Evolutionary conservation across 305 asterid genomes (phyloP).

Genomic region (Stenogyne calaminthoides): DNA sequence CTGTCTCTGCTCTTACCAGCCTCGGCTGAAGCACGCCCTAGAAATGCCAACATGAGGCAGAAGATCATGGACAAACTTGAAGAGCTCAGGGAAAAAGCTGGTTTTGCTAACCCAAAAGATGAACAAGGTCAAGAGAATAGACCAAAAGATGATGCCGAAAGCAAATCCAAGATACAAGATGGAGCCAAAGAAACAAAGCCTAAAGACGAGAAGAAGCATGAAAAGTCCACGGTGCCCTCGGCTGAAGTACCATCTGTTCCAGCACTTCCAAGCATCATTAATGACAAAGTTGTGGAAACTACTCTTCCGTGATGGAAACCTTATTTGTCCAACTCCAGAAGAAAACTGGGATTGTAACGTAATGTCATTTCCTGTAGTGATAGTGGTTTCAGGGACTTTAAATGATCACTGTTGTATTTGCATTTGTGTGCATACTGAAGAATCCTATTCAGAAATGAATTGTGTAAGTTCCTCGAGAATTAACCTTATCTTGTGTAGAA

Average conservation of each 20-base stretch:
- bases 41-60: slow-evolving; percentile 47
- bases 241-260: slow-evolving; percentile 30
- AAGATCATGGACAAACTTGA: slow-evolving; percentile 49
- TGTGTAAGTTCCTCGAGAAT: slow-evolving; percentile 1
- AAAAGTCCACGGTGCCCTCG: slow-evolving; percentile 21
- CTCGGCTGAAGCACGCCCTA: slow-evolving; percentile 55
- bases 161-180: slow-evolving; percentile 22
- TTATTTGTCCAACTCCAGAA: slow-evolving; percentile 2
- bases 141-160: slow-evolving; percentile 23
- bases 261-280: slow-evolving; percentile 43
- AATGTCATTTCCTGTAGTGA: background rate
- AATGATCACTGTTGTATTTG: background rate
- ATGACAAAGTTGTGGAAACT: slow-evolving; percentile 37
- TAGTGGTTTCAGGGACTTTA: background rate
- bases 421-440: slow-evolving; percentile 3
- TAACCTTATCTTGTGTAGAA: background rate
- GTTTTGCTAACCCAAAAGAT: slow-evolving; percentile 39
- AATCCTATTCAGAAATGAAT: slow-evolving; percentile 4
- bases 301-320: slow-evolving; percentile 33
- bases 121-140: slow-evolving; percentile 33
- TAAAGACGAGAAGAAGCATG: slow-evolving; percentile 25
- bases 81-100: slow-evolving; percentile 42
- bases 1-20: slow-evolving; percentile 40
- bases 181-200: slow-evolving; percentile 15
- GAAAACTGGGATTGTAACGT: background rate